phyloP scores from a whole-genome alignment of 1,284 basidiomycete genomes.

The Boletellus deceptivus region DNA sequence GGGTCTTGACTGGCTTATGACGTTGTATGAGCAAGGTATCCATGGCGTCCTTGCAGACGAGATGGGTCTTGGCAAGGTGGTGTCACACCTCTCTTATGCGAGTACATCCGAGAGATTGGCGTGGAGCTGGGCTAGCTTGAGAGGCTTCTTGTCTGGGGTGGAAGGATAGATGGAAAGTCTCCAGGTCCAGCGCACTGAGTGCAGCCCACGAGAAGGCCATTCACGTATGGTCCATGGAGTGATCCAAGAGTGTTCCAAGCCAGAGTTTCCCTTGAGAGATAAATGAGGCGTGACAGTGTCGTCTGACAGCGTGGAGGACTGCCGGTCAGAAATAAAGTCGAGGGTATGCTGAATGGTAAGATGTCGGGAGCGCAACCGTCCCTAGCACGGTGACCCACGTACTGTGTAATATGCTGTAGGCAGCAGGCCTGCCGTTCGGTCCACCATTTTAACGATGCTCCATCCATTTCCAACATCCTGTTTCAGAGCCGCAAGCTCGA shows the following conservation, averaged over 20 bases:
- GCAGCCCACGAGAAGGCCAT: slow-evolving; percentile 36
- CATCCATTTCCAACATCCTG: slow-evolving; percentile 71
- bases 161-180: slow-evolving; percentile 53
- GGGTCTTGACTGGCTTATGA: slow-evolving; percentile 97
- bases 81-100: not conserved
- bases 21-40: slow-evolving; percentile 98
- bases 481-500: slow-evolving; percentile 55
- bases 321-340: slow-evolving; percentile 49
- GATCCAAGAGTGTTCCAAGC: slow-evolving; percentile 43
- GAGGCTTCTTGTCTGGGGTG: slow-evolving; percentile 44
- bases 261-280: slow-evolving; percentile 37
- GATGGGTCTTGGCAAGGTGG: slow-evolving; percentile 94
- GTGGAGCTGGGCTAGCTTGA: slow-evolving; percentile 48
- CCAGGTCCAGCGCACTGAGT: too few species aligned
- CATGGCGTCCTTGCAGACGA: slow-evolving; percentile 98
- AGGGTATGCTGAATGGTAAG: slow-evolving; percentile 52
- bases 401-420: slow-evolving; percentile 74
- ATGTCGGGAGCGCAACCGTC: slow-evolving; percentile 1
- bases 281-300: slow-evolving; percentile 54
- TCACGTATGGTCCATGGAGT: slow-evolving; percentile 73
- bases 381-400: slow-evolving; percentile 19
- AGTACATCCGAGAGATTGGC: slow-evolving; percentile 49
- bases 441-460: slow-evolving; percentile 59
- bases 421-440: slow-evolving; percentile 64
- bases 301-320: slow-evolving; percentile 38